Percentiles rank a stretch among this genome's conserved stretches.
phyloP scores from a whole-genome alignment of 2,329 filamentous ascomycete genomes.

The Penicillium brevicompactum region DNA sequence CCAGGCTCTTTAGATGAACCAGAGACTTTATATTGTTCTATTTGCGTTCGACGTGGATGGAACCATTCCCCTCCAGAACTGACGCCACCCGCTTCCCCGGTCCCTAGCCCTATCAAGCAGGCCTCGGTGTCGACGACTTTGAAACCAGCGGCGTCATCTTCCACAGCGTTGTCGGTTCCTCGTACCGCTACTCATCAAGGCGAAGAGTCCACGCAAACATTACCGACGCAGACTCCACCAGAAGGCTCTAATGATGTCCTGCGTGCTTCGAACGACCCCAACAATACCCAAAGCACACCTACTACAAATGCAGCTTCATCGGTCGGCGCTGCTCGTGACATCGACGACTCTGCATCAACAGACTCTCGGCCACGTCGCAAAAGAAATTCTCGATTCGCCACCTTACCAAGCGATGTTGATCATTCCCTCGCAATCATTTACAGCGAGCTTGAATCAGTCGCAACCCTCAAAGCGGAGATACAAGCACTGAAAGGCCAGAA shows the following conservation, averaged over 20 bases:
- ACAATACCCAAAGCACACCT: background rate
- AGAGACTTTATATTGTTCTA: background rate
- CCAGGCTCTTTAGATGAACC: background rate
- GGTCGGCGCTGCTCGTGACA: too few species aligned
- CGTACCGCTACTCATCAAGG: background rate
- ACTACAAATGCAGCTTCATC: background rate
- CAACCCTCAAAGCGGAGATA: background rate
- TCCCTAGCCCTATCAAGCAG: background rate
- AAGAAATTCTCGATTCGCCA: background rate
- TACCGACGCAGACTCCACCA: too few species aligned
- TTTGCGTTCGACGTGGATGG: background rate
- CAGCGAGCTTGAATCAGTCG: background rate
- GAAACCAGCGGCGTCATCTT: too few species aligned
- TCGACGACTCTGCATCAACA: background rate
- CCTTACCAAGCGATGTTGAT: background rate
- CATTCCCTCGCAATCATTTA: background rate
- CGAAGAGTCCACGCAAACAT: too few species aligned
- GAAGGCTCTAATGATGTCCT: too few species aligned
- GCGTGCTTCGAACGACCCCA: too few species aligned
- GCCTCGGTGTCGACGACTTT: background rate
- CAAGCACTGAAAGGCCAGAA: background rate
- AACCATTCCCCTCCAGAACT: background rate
- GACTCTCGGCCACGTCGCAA: background rate
- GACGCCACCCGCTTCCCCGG: background rate
- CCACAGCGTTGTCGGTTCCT: background rate